Evolutionary conservation across 192 early-diverging fungal genomes (phyloP).

Genomic region (Mortierella hygrophila): DNA sequence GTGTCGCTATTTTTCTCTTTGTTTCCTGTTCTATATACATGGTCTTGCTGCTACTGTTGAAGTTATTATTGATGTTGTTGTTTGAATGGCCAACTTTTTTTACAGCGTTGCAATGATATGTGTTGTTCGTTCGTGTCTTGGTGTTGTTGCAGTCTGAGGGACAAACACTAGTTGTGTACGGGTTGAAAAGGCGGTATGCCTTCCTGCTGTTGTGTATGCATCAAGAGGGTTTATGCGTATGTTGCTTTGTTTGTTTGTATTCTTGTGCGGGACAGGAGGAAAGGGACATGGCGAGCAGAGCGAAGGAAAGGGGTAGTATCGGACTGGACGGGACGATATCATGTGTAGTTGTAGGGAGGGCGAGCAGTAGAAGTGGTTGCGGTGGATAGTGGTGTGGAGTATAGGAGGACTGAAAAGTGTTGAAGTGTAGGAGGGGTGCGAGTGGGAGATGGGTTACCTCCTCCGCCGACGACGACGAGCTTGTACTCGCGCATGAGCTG

Average conservation of each 20-base stretch:
- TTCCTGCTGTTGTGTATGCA: too few species aligned
- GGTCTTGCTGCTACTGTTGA: neutral
- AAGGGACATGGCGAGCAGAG: too few species aligned
- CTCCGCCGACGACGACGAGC: conserved; percentile 86
- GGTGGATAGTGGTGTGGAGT: neutral
- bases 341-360: neutral
- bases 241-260: too few species aligned
- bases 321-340: too few species aligned
- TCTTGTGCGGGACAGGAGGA: too few species aligned
- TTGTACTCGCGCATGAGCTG: conserved; percentile 74
- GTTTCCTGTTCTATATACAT: neutral
- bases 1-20: neutral
- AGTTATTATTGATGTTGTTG: neutral
- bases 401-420: neutral
- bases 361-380: neutral
- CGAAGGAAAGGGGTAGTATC: too few species aligned
- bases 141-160: too few species aligned
- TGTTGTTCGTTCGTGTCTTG: too few species aligned
- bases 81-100: neutral
- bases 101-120: neutral
- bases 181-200: too few species aligned
- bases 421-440: neutral
- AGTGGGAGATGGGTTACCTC: conserved; percentile 61
- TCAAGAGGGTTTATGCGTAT: too few species aligned
- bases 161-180: too few species aligned